Evolutionary conservation across 1,284 basidiomycete genomes (phyloP), one percentile per base, ranked within the genome.

Genomic region (Coniferiporia sulphurascens): DNA sequence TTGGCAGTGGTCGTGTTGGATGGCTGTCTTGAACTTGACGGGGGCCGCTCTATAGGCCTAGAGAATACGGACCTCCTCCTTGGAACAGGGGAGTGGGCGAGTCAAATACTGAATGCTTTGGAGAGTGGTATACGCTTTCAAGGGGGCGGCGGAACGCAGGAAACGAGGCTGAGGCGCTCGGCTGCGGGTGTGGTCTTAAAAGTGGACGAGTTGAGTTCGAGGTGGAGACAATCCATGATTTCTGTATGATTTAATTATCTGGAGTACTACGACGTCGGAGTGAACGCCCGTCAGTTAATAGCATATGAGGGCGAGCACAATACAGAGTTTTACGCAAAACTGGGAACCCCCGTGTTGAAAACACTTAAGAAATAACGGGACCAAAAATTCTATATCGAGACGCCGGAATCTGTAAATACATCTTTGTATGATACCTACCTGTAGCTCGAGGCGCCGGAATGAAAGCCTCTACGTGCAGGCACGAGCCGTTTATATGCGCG

Each of bases 141-240:
- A 44, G 89, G 86, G 4, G 83, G 83, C 34, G 89, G 89, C n/a
- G 90, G 87, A 0, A 68, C 69, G 21, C 78, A 84, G 55, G 86
- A 85, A 67, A 68, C 74, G 3, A 80, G 80, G 60, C 68, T 92
- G 45, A 80, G 79, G 52, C 81, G 85, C 53, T 85, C 85, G 0
- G 85, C 87, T 1, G 92, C 92, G 0, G 92, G 91, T 0, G 86
- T 95, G 0, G 71, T 94, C 38, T 74, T 96, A 56, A 91, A 91
- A 68, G 80, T 91, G 3, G 87, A 92, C 52, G 86, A 91, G 66
- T 74, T 95, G 5, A 82, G 81, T 8, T 84, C 85, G 49, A 83
- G 77, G 68, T 95, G 91, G 91, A 78, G 84, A 45, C 77, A 85
- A 60, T 86, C 88, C 0, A 91, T 91, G 83, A 73, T 84, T 19